Conservation (phyloP, 371 early-diverging fungal species). For the Apophysomyces elegans region DNA sequence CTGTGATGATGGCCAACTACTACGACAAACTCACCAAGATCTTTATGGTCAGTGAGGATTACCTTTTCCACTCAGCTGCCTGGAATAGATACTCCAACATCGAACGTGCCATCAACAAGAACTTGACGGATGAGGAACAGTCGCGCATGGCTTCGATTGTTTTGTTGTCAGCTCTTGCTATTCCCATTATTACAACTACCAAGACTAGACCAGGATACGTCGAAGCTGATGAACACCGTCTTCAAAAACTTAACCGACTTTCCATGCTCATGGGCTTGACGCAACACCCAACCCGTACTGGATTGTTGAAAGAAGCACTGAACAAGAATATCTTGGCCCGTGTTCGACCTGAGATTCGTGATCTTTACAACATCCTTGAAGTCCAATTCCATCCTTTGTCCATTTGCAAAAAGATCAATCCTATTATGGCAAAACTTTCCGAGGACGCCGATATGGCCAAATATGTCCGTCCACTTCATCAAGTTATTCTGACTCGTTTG, state of each 20-base stretch:
- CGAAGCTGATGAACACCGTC: constrained; percentile 86
- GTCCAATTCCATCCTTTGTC: constrained; percentile 97
- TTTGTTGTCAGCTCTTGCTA: constrained; percentile 89
- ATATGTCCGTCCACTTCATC: constrained; percentile 93
- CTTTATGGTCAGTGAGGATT: constrained; percentile 95
- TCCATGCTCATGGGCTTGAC: constrained; percentile 86
- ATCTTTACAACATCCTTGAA: constrained; percentile 93
- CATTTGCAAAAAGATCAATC: constrained; percentile 94
- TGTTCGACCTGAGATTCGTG: constrained; percentile 89
- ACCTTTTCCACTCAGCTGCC: constrained; percentile 96
- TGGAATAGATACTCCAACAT: constrained; percentile 92
- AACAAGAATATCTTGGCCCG: constrained; percentile 84
- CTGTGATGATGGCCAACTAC: constrained; percentile 95
- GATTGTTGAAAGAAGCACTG: constrained; percentile 87
- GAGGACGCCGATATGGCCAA: constrained; percentile 77
- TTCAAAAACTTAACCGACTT: constrained; percentile 80
- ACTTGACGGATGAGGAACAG: constrained; percentile 72
- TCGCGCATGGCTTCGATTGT: constrained; percentile 89
- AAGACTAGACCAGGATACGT: constrained; percentile 70
- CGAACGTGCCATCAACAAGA: constrained; percentile 75
- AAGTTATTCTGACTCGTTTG: constrained; percentile 93
- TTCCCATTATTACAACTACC: constrained; percentile 85
- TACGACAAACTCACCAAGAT: constrained; percentile 96
- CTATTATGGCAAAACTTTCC: constrained; percentile 75
- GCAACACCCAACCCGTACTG: constrained; percentile 87